Percentiles rank a stretch among this genome's conserved stretches.
Evolutionary conservation across 2,329 filamentous ascomycete species (phyloP).

Genomic region (Fusarium phyllophilum): DNA sequence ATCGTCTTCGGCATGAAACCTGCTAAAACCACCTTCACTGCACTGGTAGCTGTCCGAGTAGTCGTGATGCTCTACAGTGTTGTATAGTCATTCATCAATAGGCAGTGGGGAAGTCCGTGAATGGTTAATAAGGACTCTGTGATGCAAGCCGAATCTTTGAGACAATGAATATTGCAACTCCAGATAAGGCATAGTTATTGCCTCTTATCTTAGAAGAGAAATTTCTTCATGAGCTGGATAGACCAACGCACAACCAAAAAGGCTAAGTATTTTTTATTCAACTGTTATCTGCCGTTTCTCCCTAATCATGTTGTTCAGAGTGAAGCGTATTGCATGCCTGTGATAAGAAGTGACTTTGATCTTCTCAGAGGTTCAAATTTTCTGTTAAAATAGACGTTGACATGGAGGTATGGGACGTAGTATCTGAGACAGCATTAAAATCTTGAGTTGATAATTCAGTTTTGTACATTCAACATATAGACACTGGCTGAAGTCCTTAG

Average conservation of each 20-base stretch:
- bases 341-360: not conserved
- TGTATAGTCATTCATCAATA: not conserved
- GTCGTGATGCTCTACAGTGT: not conserved
- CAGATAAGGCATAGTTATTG: no score
- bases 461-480: not conserved
- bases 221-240: not conserved
- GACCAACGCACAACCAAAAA: accelerated
- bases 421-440: not conserved
- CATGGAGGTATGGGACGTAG: not conserved
- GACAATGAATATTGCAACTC: not conserved
- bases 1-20: no score
- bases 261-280: not conserved
- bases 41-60: not conserved
- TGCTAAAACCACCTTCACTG: not conserved
- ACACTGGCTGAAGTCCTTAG: not conserved
- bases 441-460: not conserved
- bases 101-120: not conserved
- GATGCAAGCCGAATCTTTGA: not conserved
- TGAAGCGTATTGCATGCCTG: not conserved
- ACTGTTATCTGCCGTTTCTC: no score
- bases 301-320: not conserved
- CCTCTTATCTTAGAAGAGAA: no score
- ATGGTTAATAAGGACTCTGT: not conserved
- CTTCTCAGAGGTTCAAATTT: no score
- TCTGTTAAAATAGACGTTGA: not conserved